Evolutionary conservation across 768 basidiomycete species (phyloP).

Genomic region (Macrolepiota albuminosa): DNA sequence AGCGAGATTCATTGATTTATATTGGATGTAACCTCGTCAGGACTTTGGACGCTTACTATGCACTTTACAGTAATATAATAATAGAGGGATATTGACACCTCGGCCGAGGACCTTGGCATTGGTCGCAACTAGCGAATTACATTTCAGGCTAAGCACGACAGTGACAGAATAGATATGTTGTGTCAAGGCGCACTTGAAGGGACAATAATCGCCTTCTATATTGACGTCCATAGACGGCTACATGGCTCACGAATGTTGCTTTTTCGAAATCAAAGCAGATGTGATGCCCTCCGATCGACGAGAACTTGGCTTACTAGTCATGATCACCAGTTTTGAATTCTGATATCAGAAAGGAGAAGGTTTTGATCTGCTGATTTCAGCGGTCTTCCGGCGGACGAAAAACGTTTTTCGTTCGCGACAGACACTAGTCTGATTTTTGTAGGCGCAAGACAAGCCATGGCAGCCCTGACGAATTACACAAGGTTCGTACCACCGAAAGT

Average conservation of each 20-base stretch:
- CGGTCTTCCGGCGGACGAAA: conserved; percentile 1
- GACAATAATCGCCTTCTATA: not conserved
- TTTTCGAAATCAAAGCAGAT: not conserved
- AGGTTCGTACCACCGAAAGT: not conserved
- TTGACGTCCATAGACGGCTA: not conserved
- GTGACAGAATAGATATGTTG: not conserved
- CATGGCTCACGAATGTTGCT: not conserved
- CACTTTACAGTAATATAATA: conserved; percentile 6
- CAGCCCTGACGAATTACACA: not conserved
- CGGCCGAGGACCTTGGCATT: not conserved
- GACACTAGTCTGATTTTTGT: not conserved
- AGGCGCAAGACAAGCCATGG: not conserved
- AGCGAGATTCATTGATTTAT: not conserved
- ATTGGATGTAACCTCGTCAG: not conserved
- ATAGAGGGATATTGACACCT: not conserved
- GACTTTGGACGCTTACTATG: not conserved
- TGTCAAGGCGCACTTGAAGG: not conserved
- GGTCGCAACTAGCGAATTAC: not conserved
- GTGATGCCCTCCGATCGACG: not conserved
- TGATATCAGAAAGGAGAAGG: conserved; percentile 1
- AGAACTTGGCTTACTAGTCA: not conserved
- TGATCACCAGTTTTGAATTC: not conserved
- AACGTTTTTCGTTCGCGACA: conserved; percentile 1
- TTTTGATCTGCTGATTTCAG: not conserved
- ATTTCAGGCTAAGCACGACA: not conserved